Evolutionary conservation across 371 early-diverging fungal genomes (phyloP), one percentile per base, ranked within the genome.

Genomic region (Blyttiomyces sp.): DNA sequence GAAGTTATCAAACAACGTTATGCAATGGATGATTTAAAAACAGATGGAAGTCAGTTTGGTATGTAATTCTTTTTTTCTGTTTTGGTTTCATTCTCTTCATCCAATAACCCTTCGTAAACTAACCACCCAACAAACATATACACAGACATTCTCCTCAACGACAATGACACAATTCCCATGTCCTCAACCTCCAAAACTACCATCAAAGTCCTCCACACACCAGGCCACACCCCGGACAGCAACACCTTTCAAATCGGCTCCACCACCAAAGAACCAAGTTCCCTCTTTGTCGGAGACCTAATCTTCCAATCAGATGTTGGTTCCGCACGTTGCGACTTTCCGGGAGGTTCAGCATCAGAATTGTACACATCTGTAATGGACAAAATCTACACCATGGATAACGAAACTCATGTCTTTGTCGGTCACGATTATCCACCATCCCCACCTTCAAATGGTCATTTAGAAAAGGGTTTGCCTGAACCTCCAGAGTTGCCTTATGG

Each of bases 291-390:
- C 13, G 70, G 70, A 23, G 70, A 70, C 45, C 34, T 51, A 16
- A 9, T 70, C 53, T 70, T 70, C 66, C 49, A 59, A 39, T 66
- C 70, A 11, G 70, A 70, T 44, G 57, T 60, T 13, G 70, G 70
- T 7, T 27, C 70, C 9, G 70, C 70, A 9, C 48, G 70, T 24
- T 56, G 57, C 49, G 70, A 70, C 36, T 70, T 70, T 57, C 70
- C 70, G 39, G 65, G 65, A 4, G 70, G 70, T 0, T 44, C 46
- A 16, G 67, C 66, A 5, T 35, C 31, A 7, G 45, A 19, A 36
- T 57, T 70, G 30, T 59, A 54, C 61, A n/a, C 19, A 13, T 49
- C 49, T 48, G 49, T 59, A 43, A 21, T 45, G 19, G 16, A 27
- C 17, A n/a, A n/a, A n/a, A 33, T 58, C n/a, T 51, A 28, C 27